Conservation (phyloP, 1,284 basidiomycete species). For the Malassezia slooffiae region DNA sequence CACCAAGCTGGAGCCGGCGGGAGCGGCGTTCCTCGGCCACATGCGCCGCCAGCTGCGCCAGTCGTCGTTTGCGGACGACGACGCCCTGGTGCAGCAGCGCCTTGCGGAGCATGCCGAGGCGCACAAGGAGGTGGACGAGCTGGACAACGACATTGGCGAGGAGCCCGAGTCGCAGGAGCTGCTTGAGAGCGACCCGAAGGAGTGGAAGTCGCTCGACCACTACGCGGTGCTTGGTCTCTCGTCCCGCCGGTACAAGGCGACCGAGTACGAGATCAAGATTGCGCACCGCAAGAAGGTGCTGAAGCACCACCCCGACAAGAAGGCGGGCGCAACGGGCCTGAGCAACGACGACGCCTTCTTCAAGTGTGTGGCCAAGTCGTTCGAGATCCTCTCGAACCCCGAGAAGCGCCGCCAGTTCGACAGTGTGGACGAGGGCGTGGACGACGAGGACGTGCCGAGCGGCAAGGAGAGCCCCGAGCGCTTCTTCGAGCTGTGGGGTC, state of each 20-base stretch:
- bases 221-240: constrained; percentile 92
- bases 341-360: constrained; percentile 96
- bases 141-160: constrained; percentile 74
- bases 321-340: constrained; percentile 62
- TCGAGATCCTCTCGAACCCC: constrained; percentile 75
- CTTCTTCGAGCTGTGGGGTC: constrained; percentile 59
- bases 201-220: constrained; percentile 99
- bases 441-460: constrained; percentile 53
- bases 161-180: constrained; percentile 71
- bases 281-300: constrained; percentile 98
- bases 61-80: constrained; percentile 37
- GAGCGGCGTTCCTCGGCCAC: constrained; percentile 38
- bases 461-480: constrained; percentile 51
- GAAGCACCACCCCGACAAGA: constrained; percentile 98
- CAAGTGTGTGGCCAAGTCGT: constrained; percentile 97
- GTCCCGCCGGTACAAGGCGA: constrained; percentile 75
- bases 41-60: constrained; percentile 35
- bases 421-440: constrained; percentile 77
- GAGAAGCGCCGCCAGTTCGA: constrained; percentile 92
- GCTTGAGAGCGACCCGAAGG: constrained; percentile 75
- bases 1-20: constrained; percentile 32
- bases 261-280: constrained; percentile 83
- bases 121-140: constrained; percentile 60
- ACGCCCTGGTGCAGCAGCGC: constrained; percentile 30
- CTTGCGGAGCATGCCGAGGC: constrained; percentile 49